These are phyloP conservation scores for Neofusicoccum laricinum DNA, from an alignment of 2,329 filamentous ascomycete genomes.

Conservation along the genomic window DNA sequence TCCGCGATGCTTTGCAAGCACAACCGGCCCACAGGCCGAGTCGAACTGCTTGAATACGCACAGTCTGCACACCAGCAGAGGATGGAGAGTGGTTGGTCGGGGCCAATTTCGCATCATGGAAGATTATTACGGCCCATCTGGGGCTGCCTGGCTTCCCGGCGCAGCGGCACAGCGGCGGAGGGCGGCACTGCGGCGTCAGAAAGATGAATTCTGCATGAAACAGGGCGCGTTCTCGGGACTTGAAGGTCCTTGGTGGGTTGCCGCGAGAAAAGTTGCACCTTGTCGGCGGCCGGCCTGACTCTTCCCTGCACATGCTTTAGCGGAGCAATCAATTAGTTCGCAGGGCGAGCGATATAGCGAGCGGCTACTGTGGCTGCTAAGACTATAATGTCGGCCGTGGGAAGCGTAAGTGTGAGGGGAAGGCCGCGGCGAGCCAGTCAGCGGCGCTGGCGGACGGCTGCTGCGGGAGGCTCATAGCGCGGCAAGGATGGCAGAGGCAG, in stretches of 20 bases:
- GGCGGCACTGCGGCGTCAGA: background rate
- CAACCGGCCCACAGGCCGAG: background rate
- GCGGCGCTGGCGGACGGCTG: background rate
- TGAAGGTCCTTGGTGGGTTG: background rate
- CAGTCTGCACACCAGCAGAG: background rate
- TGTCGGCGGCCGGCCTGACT: background rate
- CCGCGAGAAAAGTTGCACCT: background rate
- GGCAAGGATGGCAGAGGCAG: background rate
- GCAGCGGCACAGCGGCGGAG: background rate
- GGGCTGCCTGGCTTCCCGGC: background rate
- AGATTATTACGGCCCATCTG: background rate
- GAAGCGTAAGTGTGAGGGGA: background rate
- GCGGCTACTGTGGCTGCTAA: background rate
- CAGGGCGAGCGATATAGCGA: background rate
- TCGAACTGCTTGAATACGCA: too few relatives aligned
- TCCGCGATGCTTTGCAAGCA: background rate
- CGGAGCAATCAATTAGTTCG: background rate
- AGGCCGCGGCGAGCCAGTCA: background rate
- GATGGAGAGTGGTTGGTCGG: background rate
- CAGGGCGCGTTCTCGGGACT: background rate
- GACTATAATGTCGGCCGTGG: background rate
- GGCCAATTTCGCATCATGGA: background rate
- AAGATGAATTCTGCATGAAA: constrained; percentile 5
- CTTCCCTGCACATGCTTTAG: background rate
- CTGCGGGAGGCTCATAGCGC: constrained; percentile 1